Evolutionary conservation across 306 rosid genomes (phyloP), one percentile per base, ranked within the genome.

Genomic region (Lotus japonicus): DNA sequence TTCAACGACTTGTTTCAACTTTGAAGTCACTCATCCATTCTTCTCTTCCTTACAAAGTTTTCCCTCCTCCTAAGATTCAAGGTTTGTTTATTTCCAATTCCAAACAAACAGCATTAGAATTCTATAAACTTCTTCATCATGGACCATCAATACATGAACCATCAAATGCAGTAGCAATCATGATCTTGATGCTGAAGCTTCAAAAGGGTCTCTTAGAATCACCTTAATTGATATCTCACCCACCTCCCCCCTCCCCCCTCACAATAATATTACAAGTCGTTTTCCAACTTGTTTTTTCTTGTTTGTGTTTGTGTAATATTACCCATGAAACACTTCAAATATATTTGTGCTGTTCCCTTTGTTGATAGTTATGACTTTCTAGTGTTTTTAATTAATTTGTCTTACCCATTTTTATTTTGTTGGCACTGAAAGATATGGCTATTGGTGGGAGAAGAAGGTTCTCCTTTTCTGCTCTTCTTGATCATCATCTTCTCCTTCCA

Each of bases 131-230:
- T 5, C 36, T 10, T 38, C 58, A 2, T 43, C 45, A 51, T 51
- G n/a, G n/a, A n/a, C n/a, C n/a, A n/a, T n/a, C n/a, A n/a, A n/a
- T n/a, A n/a, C 21, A 61, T 19, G 21, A 72, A 58, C 33, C 73
- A 64, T 60, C 83, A 80, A 83, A 84, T 76, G 89, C 87, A 74
- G 42, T 31, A 31, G 36, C 91, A 86, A 87, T 87, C 76, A 85
- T 85, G 86, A 77, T 81, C 72, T 78, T 82, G 87, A 83, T 86
- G 79, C 82, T 81, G 82, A 84, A 75, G 55, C 11, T 73, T 71
- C 80, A 75, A 68, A 51, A 48, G 31, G 31, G 4, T 55, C 80
- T 71, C 70, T 71, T 36, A 58, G 26, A 36, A 16, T 16, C 19
- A 51, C 48, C 78, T 80, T 85, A 41, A 80, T 85, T 70, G 48